Conservation (phyloP, 768 basidiomycete species). For the Saitozyma sp. region DNA sequence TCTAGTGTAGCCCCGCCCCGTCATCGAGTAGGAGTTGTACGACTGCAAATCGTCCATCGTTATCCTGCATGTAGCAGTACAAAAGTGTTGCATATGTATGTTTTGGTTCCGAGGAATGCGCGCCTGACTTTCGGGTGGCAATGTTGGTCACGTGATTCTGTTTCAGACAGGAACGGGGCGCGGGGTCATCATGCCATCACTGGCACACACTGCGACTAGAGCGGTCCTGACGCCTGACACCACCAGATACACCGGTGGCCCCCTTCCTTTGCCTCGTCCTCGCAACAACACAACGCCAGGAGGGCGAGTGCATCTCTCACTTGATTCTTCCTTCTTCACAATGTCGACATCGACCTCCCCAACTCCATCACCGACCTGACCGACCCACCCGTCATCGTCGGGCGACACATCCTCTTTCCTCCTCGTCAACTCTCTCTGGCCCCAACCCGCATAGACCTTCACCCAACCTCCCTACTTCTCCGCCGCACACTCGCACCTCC, state of each 20-base stretch:
- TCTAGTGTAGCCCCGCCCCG: neutral
- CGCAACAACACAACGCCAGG: neutral
- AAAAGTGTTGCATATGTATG: no score
- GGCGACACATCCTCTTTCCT: neutral
- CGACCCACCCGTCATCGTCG: neutral
- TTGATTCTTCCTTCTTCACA: neutral
- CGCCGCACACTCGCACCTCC: neutral
- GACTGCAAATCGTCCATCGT: no score
- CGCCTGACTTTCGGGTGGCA: no score
- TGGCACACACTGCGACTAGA: no score
- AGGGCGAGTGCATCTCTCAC: neutral
- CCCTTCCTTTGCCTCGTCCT: constrained; percentile 2
- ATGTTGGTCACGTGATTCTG: no score
- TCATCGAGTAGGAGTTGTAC: no score
- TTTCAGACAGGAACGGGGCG: no score
- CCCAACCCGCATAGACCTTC: neutral
- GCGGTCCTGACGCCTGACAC: no score
- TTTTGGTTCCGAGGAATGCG: no score
- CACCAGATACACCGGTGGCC: no score
- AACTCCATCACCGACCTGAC: neutral
- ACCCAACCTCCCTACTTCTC: constrained; percentile 5
- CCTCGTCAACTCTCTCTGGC: neutral
- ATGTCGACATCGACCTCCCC: neutral
- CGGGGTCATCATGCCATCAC: no score
- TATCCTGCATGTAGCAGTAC: no score